phyloP scores from a whole-genome alignment of 208 protist genomes.

The Crithidia mellificae region DNA sequence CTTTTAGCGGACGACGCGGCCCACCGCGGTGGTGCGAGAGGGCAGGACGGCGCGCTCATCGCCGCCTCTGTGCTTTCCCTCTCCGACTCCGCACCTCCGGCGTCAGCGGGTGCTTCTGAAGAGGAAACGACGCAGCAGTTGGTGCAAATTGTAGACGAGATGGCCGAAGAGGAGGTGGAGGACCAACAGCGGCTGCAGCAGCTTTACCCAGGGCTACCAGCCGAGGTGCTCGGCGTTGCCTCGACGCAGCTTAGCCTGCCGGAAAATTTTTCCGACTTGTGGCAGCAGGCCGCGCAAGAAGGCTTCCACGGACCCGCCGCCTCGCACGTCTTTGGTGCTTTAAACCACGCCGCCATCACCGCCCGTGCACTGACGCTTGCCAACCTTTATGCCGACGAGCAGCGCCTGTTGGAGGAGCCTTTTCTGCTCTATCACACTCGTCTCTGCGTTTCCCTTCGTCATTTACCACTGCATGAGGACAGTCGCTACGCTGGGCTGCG shows the following conservation, averaged over 20 bases:
- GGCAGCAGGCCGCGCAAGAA: conserved; percentile 9
- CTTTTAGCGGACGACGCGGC: not conserved
- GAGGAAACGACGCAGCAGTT: not conserved
- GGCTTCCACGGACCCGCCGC: conserved; percentile 1
- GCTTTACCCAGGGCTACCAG: conserved; percentile 14
- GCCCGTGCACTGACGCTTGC: conserved; percentile 13
- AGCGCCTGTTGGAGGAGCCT: conserved; percentile 32
- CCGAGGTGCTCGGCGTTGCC: conserved; percentile 15
- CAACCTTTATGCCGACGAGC: conserved; percentile 35
- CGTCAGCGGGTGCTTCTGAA: not conserved
- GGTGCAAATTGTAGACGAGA: conserved; percentile 4
- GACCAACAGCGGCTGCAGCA: conserved; percentile 10
- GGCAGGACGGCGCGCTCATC: no score
- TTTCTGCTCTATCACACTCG: conserved; percentile 50
- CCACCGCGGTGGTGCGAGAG: no score
- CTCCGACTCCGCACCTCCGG: no score
- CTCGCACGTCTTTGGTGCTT: not conserved
- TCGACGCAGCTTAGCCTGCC: conserved; percentile 20
- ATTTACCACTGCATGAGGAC: conserved; percentile 44
- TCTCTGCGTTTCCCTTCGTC: conserved; percentile 45
- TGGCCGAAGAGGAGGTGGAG: conserved; percentile 15
- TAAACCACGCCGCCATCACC: conserved; percentile 13
- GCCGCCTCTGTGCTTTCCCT: not conserved
- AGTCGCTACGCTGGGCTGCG: conserved; percentile 21
- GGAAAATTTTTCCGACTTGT: conserved; percentile 12